Evolutionary conservation across 495 filamentous ascomycete genomes (phyloP).

Genomic region (Terfezia claveryi): DNA sequence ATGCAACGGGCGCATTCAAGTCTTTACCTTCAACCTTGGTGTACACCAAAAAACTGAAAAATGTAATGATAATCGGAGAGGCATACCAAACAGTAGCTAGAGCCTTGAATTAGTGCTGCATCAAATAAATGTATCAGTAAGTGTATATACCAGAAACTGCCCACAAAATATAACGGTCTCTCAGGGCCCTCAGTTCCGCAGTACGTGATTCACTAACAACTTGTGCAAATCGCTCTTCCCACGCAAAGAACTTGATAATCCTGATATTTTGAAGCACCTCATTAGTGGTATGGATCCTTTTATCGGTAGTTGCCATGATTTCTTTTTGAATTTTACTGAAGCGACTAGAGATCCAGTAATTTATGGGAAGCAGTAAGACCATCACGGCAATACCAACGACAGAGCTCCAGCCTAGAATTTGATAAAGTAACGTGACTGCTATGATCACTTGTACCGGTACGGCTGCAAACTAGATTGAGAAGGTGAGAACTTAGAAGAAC

Average conservation of each 20-base stretch:
- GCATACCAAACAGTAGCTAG: slow-evolving; percentile 79
- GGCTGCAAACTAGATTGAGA: slow-evolving; percentile 27
- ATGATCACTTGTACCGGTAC: slow-evolving; percentile 67
- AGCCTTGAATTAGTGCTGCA: not conserved
- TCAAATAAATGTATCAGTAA: too few species aligned
- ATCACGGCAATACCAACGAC: slow-evolving; percentile 89
- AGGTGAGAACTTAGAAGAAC: not conserved
- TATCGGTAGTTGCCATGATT: slow-evolving; percentile 88
- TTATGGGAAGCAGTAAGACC: slow-evolving; percentile 69
- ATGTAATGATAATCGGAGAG: slow-evolving; percentile 86
- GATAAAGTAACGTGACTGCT: slow-evolving; percentile 55
- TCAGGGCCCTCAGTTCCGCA: slow-evolving; percentile 54
- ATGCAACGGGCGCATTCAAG: slow-evolving; percentile 79
- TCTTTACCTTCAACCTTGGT: slow-evolving; percentile 77
- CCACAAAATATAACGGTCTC: slow-evolving; percentile 75
- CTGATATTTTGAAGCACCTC: slow-evolving; percentile 94
- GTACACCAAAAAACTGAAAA: slow-evolving; percentile 84
- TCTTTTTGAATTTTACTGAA: slow-evolving; percentile 70
- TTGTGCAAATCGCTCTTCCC: slow-evolving; percentile 78
- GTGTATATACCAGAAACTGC: slow-evolving; percentile 33
- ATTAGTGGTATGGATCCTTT: slow-evolving; percentile 88
- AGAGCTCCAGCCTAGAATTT: slow-evolving; percentile 75
- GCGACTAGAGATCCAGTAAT: slow-evolving; percentile 59
- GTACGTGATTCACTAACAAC: slow-evolving; percentile 73
- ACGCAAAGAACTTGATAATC: slow-evolving; percentile 99